These are phyloP conservation scores for Helianthus annuus DNA, from an alignment of 129 eudicot genomes.

Conservation along the genomic window HanXRQr2.0-SUNRISE NC_035434.2:68263005-68263504, in stretches of 20 bases:
- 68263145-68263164: slow-evolving; percentile 48
- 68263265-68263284: slow-evolving; percentile 74
- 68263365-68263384: slow-evolving; percentile 73
- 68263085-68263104: too few relatives aligned
- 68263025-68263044: too few relatives aligned
- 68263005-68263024: too few relatives aligned
- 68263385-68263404: slow-evolving; percentile 38
- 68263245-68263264: slow-evolving; percentile 66
- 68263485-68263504: background rate
- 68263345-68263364: slow-evolving; percentile 84
- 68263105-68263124: too few relatives aligned
- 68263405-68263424: slow-evolving; percentile 36
- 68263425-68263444: slow-evolving; percentile 50
- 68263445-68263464: slow-evolving; percentile 18
- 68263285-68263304: slow-evolving; percentile 64
- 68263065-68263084: too few relatives aligned
- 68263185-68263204: slow-evolving; percentile 47
- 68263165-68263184: slow-evolving; percentile 46
- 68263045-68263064: too few relatives aligned
- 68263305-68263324: slow-evolving; percentile 84
- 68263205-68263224: slow-evolving; percentile 73
- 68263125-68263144: too few relatives aligned
- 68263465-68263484: slow-evolving; percentile 5
- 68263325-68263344: slow-evolving; percentile 82
- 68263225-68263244: slow-evolving; percentile 73